These are phyloP conservation scores for Chrysopogon serrulatus DNA, from an alignment of 176 grass and related monocot species.

Conservation along the genomic window DNA sequence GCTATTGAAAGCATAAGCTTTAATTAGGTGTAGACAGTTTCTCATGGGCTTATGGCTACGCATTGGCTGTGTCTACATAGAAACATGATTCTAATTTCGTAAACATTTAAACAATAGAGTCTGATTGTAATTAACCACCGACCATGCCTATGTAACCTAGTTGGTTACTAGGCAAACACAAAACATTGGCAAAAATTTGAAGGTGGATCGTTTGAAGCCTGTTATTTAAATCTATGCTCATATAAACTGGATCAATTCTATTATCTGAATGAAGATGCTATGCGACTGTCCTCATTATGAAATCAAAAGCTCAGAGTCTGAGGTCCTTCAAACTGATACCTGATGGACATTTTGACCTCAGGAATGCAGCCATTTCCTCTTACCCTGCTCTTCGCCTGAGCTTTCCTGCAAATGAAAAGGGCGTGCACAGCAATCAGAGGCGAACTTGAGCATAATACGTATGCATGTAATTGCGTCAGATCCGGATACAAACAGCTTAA, in stretches of 20 bases:
- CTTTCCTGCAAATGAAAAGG: neutral
- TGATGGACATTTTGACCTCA: constrained; percentile 47
- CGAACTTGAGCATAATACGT: no score
- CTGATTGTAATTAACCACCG: neutral
- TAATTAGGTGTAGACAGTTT: neutral
- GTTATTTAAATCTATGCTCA: neutral
- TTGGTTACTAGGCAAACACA: neutral
- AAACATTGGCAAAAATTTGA: neutral
- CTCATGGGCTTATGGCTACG: neutral
- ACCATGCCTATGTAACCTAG: neutral
- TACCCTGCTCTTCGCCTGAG: no score
- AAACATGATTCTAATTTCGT: neutral
- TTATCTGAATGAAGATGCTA: neutral
- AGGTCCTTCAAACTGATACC: neutral
- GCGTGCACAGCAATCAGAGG: neutral
- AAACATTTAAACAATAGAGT: neutral
- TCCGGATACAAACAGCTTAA: neutral
- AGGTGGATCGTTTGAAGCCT: neutral
- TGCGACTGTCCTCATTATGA: neutral
- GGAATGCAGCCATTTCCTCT: constrained; percentile 30
- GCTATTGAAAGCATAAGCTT: neutral
- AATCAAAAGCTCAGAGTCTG: neutral
- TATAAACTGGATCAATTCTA: neutral
- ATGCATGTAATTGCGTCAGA: no score
- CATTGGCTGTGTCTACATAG: neutral